These are phyloP conservation scores for Nicotiana obtusifolia DNA, from an alignment of 257 asterid species.

Conservation along the genomic window DNA sequence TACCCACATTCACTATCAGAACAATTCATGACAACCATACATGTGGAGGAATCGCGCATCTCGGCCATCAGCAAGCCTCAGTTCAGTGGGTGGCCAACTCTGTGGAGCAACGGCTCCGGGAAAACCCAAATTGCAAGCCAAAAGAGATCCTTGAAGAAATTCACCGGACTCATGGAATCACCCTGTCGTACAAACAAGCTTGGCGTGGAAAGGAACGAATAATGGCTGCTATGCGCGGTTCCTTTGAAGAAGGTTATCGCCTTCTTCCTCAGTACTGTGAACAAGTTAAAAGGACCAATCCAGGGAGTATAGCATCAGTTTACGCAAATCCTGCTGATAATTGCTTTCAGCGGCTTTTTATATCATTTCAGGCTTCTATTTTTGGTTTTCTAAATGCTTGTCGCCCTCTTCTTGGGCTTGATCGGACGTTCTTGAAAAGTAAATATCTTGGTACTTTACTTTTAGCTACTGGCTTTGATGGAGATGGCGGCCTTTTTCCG, in stretches of 20 bases:
- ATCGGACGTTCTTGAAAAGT: slow-evolving; percentile 74
- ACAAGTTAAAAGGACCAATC: slow-evolving; percentile 79
- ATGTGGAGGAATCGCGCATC: slow-evolving; percentile 83
- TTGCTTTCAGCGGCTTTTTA: slow-evolving; percentile 83
- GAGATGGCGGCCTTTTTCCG: slow-evolving; percentile 87
- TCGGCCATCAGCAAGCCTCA: slow-evolving; percentile 97
- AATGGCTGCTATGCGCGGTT: slow-evolving; percentile 92
- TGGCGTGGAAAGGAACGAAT: slow-evolving; percentile 98
- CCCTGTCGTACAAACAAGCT: slow-evolving; percentile 92
- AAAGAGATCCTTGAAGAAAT: slow-evolving; percentile 93
- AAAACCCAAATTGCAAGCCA: slow-evolving; percentile 87
- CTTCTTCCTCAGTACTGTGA: slow-evolving; percentile 89
- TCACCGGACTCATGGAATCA: slow-evolving; percentile 77
- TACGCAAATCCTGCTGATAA: slow-evolving; percentile 59
- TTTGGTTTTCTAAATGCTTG: slow-evolving; percentile 88
- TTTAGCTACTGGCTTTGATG: slow-evolving; percentile 91
- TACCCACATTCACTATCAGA: slow-evolving; percentile 85
- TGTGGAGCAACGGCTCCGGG: slow-evolving; percentile 78
- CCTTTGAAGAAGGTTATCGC: slow-evolving; percentile 93
- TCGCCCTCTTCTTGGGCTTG: slow-evolving; percentile 91
- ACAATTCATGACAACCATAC: slow-evolving; percentile 73
- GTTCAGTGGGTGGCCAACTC: slow-evolving; percentile 98
- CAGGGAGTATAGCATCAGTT: slow-evolving; percentile 86
- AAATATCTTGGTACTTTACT: slow-evolving; percentile 85
- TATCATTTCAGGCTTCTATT: slow-evolving; percentile 85